Base-by-base conservation (phyloP, 164 flowering plant genomes). In the Vitis rotundifolia region DNA sequence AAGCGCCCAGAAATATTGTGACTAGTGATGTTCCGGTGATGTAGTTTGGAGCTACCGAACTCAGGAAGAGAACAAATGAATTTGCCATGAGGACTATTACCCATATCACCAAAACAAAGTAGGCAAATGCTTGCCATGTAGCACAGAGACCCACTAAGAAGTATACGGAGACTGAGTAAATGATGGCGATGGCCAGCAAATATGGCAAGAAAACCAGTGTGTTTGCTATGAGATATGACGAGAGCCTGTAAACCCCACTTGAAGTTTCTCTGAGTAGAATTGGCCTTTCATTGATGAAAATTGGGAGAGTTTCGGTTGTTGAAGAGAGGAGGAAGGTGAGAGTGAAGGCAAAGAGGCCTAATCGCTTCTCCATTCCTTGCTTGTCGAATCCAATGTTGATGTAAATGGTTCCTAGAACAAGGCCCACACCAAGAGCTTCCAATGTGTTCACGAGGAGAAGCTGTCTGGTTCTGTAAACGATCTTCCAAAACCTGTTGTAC, bases 311-410 rank as follows among this genome's bases (percentile, higher is more conserved):
- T 77, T 92, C 98, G 1, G 97, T 91, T 15, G 97, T 96, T 53
- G 98, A 89, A 15, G 99, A 93, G 73, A 96, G 95, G 50, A 96
- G 93, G 69, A 96, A 96, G 0, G 97, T 96, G 69, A 92, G 91
- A 7, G 95, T 96, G 87, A 96, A 96, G 7, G 99, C 99, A 64
- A 96, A 96, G 16, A 96, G 78, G 44, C 99, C 99, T 14, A 92
- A 82, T 72, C 98, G 80, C 79, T 96, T 91, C 71, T 86, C 90
- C 0, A 93, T 88, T 6, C 99, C 93, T 59, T 86, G 64, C 59
- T 86, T 87, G 49, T 79, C 91, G 49, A 66, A 80, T 3, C 95
- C 95, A 9, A 96, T 82, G 68, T 93, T 85, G 59, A 92, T 87
- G 78, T 90, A 96, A 13, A 96, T 88, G 1, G 95, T 93, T 5